These are phyloP conservation scores for Colletotrichum chlorophyti DNA, from an alignment of 2,329 filamentous ascomycete species.

Conservation along the genomic window DNA sequence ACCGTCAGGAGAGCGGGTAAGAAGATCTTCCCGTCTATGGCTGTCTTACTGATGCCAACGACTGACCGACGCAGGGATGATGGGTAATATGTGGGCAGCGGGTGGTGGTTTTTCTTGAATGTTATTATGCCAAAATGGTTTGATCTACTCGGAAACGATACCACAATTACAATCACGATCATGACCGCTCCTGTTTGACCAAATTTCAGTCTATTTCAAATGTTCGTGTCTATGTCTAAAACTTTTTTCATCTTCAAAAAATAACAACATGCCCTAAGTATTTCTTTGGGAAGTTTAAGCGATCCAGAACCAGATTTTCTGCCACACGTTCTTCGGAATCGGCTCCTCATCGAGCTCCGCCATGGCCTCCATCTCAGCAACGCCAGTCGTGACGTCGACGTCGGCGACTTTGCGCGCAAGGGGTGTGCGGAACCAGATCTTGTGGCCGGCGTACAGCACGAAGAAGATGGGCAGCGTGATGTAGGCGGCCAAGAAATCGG, in stretches of 20 bases:
- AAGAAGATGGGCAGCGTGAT: slow-evolving; percentile 69
- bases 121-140: too few relatives aligned
- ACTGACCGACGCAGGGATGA: neutral
- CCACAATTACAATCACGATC: neutral
- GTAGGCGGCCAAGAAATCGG: slow-evolving; percentile 70
- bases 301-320: slow-evolving; percentile 64
- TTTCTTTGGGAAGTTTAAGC: slow-evolving; percentile 40
- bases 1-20: slow-evolving; percentile 20
- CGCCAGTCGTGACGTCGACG: slow-evolving; percentile 64
- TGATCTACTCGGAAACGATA: too few relatives aligned
- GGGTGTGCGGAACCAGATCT: slow-evolving; percentile 54
- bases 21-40: neutral
- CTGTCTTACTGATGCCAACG: neutral
- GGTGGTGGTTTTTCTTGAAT: too few relatives aligned
- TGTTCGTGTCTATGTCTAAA: neutral
- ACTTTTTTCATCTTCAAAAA: neutral
- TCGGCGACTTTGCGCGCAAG: slow-evolving; percentile 50
- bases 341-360: slow-evolving; percentile 54
- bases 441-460: slow-evolving; percentile 67
- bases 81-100: neutral
- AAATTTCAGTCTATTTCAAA: neutral
- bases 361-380: slow-evolving; percentile 68
- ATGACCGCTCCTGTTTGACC: neutral
- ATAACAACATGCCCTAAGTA: neutral
- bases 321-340: slow-evolving; percentile 55